Evolutionary conservation across 2,329 filamentous ascomycete species (phyloP), one percentile per base, ranked within the genome.

Genomic region (Nemania abortiva): DNA sequence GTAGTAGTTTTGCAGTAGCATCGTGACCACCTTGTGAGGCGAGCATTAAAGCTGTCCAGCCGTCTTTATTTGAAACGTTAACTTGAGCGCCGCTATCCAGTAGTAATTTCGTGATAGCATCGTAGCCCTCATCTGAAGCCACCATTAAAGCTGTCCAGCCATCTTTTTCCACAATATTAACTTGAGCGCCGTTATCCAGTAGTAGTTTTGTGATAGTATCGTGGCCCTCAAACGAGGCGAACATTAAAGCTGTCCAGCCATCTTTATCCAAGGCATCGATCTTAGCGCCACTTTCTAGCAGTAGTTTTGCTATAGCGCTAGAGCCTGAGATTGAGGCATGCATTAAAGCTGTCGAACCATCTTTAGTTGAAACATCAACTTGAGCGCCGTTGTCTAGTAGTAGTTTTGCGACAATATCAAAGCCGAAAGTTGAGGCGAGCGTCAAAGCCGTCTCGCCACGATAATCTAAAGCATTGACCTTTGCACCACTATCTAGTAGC

Each of bases 1-100:
- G 54, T 31, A 65, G 63, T 18, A 58, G 63, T 45, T 53, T 37
- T 42, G 53, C 47, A 10, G 45, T 20, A 11, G 27, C 7, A 4
- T 53, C 9, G 34, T 45, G 15, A 18, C 55, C 47, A 11, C 31
- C 1, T 1, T 31, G 1, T 20, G 47, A 37, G 10, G 63, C 55
- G 0, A 1, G 10, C 1, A 24, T 31, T 34, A 59, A 59, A 37
- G 54, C 15, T 5, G 63, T 60, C 10, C 2, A 1, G 11, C 45
- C 22, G 11, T 0, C 0, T 4, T 11, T 22, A 24, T 66, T 22
- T 29, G n/a, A 22, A 37, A 18, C 7, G 3, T 62, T 13, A 27
- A 50, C 6, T 0, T 60, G 9, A n/a, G 52, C 58, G 11, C 50
- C 15, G 6, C 1, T 4, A 6, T 57, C 52, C 0, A 66, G 50